Evolutionary conservation across 495 filamentous ascomycete species (phyloP).

Genomic region (Staphylotrichum tortipilum): DNA sequence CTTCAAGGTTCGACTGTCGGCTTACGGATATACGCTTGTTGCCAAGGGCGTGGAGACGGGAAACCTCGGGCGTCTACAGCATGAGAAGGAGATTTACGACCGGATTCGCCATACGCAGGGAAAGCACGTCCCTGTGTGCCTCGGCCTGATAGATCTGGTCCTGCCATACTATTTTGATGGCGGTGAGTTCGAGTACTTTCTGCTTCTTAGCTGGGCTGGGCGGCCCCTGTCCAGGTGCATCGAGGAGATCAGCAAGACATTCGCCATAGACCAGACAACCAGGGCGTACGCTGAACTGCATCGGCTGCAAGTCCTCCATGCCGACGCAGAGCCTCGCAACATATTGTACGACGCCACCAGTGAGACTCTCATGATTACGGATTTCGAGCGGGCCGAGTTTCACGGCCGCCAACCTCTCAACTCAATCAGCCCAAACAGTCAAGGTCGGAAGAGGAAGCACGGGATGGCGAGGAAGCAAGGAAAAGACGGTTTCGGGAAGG

Average conservation of each 20-base stretch:
- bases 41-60: conserved; percentile 32
- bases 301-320: conserved; percentile 2
- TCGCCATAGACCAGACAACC: background rate
- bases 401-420: conserved; percentile 1
- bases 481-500: background rate
- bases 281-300: conserved; percentile 3
- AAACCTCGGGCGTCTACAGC: conserved; percentile 16
- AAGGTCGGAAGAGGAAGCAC: conserved; percentile 3
- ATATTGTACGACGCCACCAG: conserved; percentile 3
- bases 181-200: conserved; percentile 22
- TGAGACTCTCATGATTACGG: background rate
- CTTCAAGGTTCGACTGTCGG: conserved; percentile 36
- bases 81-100: conserved; percentile 29
- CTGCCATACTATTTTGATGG: conserved; percentile 23
- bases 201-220: conserved; percentile 29
- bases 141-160: conserved; percentile 26
- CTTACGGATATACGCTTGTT: conserved; percentile 42
- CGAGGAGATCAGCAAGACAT: background rate
- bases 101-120: conserved; percentile 28
- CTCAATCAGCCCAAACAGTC: conserved; percentile 1
- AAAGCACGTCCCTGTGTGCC: conserved; percentile 28
- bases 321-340: conserved; percentile 1
- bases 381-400: conserved; percentile 4
- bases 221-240: conserved; percentile 11
- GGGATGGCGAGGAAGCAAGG: conserved; percentile 1